Base-by-base conservation (phyloP, 805 yeast species). In the Metschnikowia rubicola region DNA sequence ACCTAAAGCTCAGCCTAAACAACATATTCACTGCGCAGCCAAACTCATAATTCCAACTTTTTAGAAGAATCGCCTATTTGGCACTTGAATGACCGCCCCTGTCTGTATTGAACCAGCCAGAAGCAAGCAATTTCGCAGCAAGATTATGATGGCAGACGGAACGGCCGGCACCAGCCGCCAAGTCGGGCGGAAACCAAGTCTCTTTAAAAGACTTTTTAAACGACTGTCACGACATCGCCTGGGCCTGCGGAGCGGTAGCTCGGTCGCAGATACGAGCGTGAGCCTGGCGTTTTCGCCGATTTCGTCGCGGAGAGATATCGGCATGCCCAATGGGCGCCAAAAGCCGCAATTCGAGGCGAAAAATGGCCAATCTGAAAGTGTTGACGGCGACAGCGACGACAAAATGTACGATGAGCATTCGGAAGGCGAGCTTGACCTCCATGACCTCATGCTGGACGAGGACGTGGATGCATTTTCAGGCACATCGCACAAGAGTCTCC, bases 391-490 rank as follows among this genome's bases (percentile, higher is more conserved):
- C 7, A 11, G n/a, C 11, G 45, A 37, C 31, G 49, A 46, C 8
- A 46, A 37, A 29, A 17, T 44, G n/a, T 46, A 33, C 35, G 53
- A 52, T 15, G 50, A 44, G 37, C 51, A 47, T 11, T 47, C 51
- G 10, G 47, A 46, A 26, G 46, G 45, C 26, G 58, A 52, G 41
- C 43, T 44, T 28, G 56, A 54, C 17, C 44, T 43, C 19, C 48
- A 44, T 29, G 58, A 52, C 12, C 41, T 52, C 36, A 39, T 53
- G 43, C 57, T 52, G 56, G 58, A 54, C 39, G 48, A 40, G 30
- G 52, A 48, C 37, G 51, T 44, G 35, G 53, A 39, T 47, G 33
- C 38, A 21, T 43, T 38, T 33, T 51, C 50, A 37, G 48, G 38
- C n/a, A 38, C 39, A 28, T 38, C 48, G 15, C 32, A 59, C 41